A percentile compares a stretch with the other conserved stretches of the same genome.
Conservation (phyloP, 1,284 basidiomycete genomes). For the Fistulina hepatica region DNA sequence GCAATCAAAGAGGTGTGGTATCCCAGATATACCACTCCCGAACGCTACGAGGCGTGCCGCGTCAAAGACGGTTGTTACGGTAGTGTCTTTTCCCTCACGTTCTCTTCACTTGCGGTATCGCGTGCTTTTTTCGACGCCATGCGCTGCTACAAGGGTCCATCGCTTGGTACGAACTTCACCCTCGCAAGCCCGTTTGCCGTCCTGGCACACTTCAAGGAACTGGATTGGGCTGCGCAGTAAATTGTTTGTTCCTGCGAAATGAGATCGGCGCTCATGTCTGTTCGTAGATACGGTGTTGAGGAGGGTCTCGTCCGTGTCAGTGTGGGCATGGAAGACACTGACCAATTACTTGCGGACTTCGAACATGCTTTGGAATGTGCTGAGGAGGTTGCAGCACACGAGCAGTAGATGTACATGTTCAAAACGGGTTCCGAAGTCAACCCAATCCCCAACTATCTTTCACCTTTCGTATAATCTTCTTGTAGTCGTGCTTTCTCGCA, state of each 20-base stretch:
- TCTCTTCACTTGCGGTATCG: conserved; percentile 59
- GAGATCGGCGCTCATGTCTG: background rate
- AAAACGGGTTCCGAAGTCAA: conserved; percentile 7
- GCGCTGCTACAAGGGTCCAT: conserved; percentile 83
- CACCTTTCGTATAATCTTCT: conserved; percentile 1
- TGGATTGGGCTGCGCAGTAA: conserved; percentile 75
- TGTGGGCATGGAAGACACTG: conserved; percentile 81
- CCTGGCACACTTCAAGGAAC: conserved; percentile 84
- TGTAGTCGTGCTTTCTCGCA: conserved; percentile 7
- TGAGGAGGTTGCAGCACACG: conserved; percentile 28
- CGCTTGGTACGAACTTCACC: conserved; percentile 94
- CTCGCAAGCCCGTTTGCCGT: conserved; percentile 74
- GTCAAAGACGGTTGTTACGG: conserved; percentile 68
- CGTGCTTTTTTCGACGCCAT: conserved; percentile 83
- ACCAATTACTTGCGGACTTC: conserved; percentile 53
- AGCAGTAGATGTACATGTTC: background rate
- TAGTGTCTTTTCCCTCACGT: conserved; percentile 88
- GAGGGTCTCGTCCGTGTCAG: conserved; percentile 78
- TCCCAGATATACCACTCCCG: conserved; percentile 71
- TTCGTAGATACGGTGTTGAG: conserved; percentile 59
- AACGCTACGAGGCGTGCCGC: conserved; percentile 66
- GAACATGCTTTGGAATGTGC: conserved; percentile 59
- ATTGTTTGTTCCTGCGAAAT: background rate
- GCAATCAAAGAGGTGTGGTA: conserved; percentile 85
- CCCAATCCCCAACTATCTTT: background rate